Evolutionary conservation across 2,329 filamentous ascomycete genomes (phyloP).

Genomic region (Exutisphaerella laricina): DNA sequence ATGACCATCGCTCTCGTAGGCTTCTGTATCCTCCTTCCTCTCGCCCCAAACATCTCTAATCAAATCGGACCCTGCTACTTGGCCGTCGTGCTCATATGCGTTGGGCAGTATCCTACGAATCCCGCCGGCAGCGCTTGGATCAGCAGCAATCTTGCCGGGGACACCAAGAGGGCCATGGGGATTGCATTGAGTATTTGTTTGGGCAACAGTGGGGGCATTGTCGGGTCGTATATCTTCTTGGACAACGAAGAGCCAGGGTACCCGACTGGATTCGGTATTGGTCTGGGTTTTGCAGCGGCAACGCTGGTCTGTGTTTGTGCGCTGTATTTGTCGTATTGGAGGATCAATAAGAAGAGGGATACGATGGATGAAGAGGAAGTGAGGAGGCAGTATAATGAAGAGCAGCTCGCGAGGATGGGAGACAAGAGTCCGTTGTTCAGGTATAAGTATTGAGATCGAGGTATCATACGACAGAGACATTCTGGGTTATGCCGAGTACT

Average conservation of each 20-base stretch:
- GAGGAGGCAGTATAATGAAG: constrained; percentile 31
- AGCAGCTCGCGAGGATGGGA: constrained; percentile 32
- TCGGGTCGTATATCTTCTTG: constrained; percentile 35
- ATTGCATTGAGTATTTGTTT: constrained; percentile 37
- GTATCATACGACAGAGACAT: too few relatives aligned
- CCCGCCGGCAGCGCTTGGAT: constrained; percentile 23
- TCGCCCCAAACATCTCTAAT: constrained; percentile 19
- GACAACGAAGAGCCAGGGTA: constrained; percentile 33
- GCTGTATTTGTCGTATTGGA: constrained; percentile 28
- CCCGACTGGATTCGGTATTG: constrained; percentile 16
- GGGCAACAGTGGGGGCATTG: constrained; percentile 40
- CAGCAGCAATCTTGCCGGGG: constrained; percentile 9
- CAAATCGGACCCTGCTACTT: constrained; percentile 15
- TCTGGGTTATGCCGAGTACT: too few relatives aligned
- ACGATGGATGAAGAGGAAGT: constrained; percentile 32
- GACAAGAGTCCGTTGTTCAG: constrained; percentile 35
- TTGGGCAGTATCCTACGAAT: constrained; percentile 23
- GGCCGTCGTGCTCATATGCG: constrained; percentile 24
- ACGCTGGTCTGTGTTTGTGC: constrained; percentile 22
- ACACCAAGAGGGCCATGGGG: constrained; percentile 25
- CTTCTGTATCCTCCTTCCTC: constrained; percentile 19
- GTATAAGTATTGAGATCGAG: constrained; percentile 7
- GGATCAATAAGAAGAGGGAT: constrained; percentile 33
- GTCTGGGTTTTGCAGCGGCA: constrained; percentile 23
- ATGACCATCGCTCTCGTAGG: constrained; percentile 18